These are phyloP conservation scores for Fusarium proliferatum DNA, from an alignment of 2,329 filamentous ascomycete species.

Conservation along the genomic window DNA sequence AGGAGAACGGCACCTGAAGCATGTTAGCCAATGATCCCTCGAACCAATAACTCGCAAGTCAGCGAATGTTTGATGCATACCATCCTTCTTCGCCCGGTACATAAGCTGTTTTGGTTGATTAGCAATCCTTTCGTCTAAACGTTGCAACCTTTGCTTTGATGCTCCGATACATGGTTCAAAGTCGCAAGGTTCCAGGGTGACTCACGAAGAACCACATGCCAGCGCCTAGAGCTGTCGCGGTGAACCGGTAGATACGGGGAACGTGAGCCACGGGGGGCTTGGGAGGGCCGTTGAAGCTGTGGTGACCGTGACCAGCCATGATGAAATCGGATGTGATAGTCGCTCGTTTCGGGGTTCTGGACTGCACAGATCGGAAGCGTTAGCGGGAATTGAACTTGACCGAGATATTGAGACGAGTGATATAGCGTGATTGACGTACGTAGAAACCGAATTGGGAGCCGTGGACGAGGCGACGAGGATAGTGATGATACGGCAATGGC, in stretches of 20 bases:
- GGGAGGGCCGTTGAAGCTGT: constrained; percentile 49
- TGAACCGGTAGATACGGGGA: constrained; percentile 79
- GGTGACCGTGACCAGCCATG: constrained; percentile 43
- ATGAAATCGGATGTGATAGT: constrained; percentile 22
- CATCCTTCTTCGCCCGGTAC: constrained; percentile 97
- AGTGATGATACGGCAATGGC: constrained; percentile 30
- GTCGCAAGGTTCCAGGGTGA: constrained; percentile 27
- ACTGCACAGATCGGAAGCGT: constrained; percentile 6
- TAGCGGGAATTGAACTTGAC: neutral
- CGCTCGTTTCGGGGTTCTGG: constrained; percentile 21
- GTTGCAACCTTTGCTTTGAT: neutral
- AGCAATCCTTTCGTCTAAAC: constrained; percentile 16
- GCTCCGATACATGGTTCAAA: neutral
- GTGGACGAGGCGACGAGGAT: constrained; percentile 26
- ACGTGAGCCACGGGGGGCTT: constrained; percentile 62
- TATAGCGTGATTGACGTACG: constrained; percentile 29
- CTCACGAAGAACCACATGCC: constrained; percentile 99
- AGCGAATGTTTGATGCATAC: constrained; percentile 55
- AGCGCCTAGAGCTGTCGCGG: constrained; percentile 87
- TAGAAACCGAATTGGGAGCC: constrained; percentile 36
- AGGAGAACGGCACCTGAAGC: constrained; percentile 76
- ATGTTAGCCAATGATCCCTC: constrained; percentile 15
- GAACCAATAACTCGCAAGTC: neutral
- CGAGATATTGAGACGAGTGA: rapidly evolving
- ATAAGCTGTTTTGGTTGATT: constrained; percentile 71